Evolutionary conservation across 192 early-diverging fungal genomes (phyloP).

Genomic region (Paraglomus occultum): DNA sequence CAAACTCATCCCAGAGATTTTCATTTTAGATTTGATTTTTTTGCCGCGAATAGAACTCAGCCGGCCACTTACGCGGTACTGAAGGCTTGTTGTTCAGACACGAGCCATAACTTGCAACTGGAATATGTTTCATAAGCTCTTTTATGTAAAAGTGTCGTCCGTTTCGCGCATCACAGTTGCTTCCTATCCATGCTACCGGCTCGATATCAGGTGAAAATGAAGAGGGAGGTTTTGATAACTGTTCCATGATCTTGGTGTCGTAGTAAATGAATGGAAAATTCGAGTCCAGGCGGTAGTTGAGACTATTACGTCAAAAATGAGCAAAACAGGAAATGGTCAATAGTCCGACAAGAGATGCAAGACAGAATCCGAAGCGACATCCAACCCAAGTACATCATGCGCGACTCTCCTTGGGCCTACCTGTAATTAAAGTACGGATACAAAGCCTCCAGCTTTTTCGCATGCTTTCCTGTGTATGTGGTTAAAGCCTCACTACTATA

Average conservation of each 20-base stretch:
- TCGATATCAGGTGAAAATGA: slow-evolving; percentile 2
- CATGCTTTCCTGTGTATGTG: neutral
- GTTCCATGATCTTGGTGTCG: neutral
- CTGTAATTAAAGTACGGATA: neutral
- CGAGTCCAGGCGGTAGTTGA: slow-evolving; percentile 1
- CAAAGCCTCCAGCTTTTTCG: neutral
- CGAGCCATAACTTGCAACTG: slow-evolving; percentile 35
- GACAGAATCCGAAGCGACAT: neutral
- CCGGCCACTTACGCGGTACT: slow-evolving; percentile 3
- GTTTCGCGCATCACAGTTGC: slow-evolving; percentile 28
- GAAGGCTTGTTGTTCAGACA: slow-evolving; percentile 31
- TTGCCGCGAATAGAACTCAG: neutral
- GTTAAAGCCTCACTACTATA: neutral
- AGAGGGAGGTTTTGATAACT: neutral
- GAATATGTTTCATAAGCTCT: slow-evolving; percentile 34
- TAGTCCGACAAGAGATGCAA: neutral
- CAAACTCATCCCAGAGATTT: neutral
- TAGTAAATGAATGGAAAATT: neutral
- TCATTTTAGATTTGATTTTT: neutral
- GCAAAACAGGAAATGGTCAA: too few species aligned
- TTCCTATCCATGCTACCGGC: slow-evolving; percentile 37
- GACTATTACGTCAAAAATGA: neutral
- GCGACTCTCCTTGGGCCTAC: neutral
- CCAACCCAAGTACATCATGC: neutral
- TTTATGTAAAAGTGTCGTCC: slow-evolving; percentile 35